Evolutionary conservation across 2,329 filamentous ascomycete genomes (phyloP).

Genomic region (Westerdykella aurantiaca): DNA sequence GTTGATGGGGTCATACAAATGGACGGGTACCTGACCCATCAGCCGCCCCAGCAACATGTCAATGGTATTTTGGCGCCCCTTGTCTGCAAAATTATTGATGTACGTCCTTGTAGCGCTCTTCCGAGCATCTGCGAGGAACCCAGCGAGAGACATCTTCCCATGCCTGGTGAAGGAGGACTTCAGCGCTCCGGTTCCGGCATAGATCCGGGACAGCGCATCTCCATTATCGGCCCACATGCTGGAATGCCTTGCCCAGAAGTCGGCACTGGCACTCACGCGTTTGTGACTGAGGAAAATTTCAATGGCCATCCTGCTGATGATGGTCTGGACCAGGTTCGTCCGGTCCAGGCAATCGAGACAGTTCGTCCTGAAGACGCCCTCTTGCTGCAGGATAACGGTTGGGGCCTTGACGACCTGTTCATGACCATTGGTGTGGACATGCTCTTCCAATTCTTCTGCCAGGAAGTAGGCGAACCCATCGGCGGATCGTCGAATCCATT

Average conservation of each 20-base stretch:
- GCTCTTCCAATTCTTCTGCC: constrained; percentile 63
- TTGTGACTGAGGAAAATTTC: constrained; percentile 76
- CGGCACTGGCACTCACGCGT: constrained; percentile 61
- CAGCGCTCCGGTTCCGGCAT: constrained; percentile 89
- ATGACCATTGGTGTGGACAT: constrained; percentile 38
- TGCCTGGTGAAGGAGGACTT: constrained; percentile 92
- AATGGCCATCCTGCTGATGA: constrained; percentile 89
- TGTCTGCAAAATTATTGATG: constrained; percentile 96
- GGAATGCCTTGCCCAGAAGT: constrained; percentile 90
- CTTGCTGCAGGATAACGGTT: constrained; percentile 77
- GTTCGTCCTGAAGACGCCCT: constrained; percentile 93
- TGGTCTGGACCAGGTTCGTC: constrained; percentile 92
- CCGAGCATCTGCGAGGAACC: constrained; percentile 86
- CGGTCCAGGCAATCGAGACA: constrained; percentile 93
- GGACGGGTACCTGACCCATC: constrained; percentile 75
- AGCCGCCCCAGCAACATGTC: constrained; percentile 84
- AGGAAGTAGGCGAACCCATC: constrained; percentile 91
- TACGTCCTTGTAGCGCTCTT: constrained; percentile 93
- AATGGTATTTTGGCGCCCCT: constrained; percentile 86
- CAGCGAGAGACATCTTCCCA: constrained; percentile 92
- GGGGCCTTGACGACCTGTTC: constrained; percentile 37
- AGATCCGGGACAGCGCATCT: constrained; percentile 88
- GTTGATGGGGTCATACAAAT: constrained; percentile 89
- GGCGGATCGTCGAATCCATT: constrained; percentile 70
- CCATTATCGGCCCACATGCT: constrained; percentile 97